Evolutionary conservation across 768 basidiomycete genomes (phyloP).

Genomic region (Lactarius pseudohatsudake): DNA sequence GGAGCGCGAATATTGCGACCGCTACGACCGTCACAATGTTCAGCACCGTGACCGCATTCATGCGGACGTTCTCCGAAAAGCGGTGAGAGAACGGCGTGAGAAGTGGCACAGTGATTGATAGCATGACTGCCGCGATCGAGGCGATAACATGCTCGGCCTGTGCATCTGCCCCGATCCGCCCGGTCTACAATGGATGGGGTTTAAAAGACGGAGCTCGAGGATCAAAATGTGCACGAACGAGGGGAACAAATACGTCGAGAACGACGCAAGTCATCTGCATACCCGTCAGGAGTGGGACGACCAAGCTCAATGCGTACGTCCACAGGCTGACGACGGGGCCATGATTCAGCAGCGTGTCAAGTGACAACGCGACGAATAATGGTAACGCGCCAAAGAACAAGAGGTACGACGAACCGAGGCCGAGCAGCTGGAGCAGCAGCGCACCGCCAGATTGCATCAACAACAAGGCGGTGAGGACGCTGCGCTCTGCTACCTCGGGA

Average conservation of each 20-base stretch:
- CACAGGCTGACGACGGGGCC: constrained; percentile 49
- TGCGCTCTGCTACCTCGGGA: constrained; percentile 56
- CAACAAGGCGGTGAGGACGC: constrained; percentile 58
- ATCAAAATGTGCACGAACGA: constrained; percentile 47
- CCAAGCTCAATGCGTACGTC: constrained; percentile 63
- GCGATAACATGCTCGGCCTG: constrained; percentile 91
- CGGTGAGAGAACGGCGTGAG: constrained; percentile 72
- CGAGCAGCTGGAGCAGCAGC: constrained; percentile 57
- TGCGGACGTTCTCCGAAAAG: constrained; percentile 48
- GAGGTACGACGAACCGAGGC: constrained; percentile 74
- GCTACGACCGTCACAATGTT: constrained; percentile 46
- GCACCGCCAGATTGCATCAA: constrained; percentile 60
- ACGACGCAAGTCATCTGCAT: constrained; percentile 58
- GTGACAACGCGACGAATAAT: constrained; percentile 53
- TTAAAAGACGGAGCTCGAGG: neutral
- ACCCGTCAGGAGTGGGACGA: constrained; percentile 56
- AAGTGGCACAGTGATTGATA: constrained; percentile 59
- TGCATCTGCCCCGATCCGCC: constrained; percentile 76
- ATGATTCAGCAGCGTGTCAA: constrained; percentile 47
- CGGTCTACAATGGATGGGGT: constrained; percentile 52
- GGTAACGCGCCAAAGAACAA: constrained; percentile 64
- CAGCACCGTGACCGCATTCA: constrained; percentile 44
- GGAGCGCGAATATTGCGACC: constrained; percentile 60
- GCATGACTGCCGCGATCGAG: constrained; percentile 60
- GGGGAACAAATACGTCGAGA: constrained; percentile 86